Base-by-base conservation (phyloP, 202 grass and related monocot genomes). In the Bolboschoenoplectus hybrid region DNA sequence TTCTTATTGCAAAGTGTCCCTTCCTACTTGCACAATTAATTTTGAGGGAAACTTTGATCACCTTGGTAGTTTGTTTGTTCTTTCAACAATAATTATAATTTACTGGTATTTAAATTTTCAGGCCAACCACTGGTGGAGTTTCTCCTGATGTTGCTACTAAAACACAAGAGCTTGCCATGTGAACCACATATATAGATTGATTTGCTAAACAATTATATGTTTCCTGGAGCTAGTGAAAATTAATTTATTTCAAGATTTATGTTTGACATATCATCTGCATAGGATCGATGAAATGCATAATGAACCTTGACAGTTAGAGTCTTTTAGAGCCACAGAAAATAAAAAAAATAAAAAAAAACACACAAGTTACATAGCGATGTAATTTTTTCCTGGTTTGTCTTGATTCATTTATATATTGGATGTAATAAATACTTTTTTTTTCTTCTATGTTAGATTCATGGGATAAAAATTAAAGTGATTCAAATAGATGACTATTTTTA, bases 121-220 rank as follows among this genome's bases (percentile, higher is more conserved):
- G 88, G 68, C 90, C 88, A 40, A 92, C 91, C 36, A 92, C 85
- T 47, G 88, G 91, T 67, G 88, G 91, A 61, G 88, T 85, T 72
- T 43, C 91, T 0, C 82, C 88, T 45, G 75, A 76, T 73, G 41
- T 85, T 81, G 82, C 62, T 46, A 65, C 73, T 67, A 61, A 40
- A 20, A 41, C 85, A 13, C 64, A 85, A 36, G 88, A 85, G 8
- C 86, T 69, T 57, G 55, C 38, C 60, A 66, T 65, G 60, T 49
- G 39, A 81, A 20, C 6, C 78, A 9, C 55, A 9, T 41, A 3
- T 8, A 9, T 62, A 58, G 52, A 14, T 44, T 81, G 78, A 63
- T 81, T 81, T 61, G 1, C 53, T 38, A 63, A 19, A 57, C 12
- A 79, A 12, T 77, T 12, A 53, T n/a, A 56, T n/a, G 38, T 35